phyloP scores from a whole-genome alignment of 352 stramenopile species.

The Phytophthora pisi region DNA sequence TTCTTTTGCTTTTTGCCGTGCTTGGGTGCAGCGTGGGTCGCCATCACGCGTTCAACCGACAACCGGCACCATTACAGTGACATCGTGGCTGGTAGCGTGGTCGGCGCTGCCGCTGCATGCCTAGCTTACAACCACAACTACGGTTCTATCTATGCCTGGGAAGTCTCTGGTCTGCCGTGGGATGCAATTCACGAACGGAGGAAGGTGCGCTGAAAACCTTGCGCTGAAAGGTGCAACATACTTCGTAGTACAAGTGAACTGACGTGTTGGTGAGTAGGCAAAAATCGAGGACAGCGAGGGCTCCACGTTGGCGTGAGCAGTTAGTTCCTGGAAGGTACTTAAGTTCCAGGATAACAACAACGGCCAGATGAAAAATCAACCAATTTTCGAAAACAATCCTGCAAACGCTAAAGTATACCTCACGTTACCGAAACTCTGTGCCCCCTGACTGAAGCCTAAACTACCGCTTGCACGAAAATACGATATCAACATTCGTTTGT shows the following conservation, averaged over 20 bases:
- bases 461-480: too few species aligned
- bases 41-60: constrained; percentile 73
- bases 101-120: constrained; percentile 42
- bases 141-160: constrained; percentile 58
- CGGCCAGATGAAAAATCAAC: too few species aligned
- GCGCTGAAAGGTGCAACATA: not conserved
- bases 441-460: too few species aligned
- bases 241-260: not conserved
- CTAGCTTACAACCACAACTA: constrained; percentile 69
- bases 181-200: constrained; percentile 43
- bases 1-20: constrained; percentile 70
- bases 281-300: constrained; percentile 15
- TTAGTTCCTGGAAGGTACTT: too few species aligned
- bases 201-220: constrained; percentile 34
- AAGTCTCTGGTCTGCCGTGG: constrained; percentile 49
- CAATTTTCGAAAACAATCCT: too few species aligned
- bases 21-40: constrained; percentile 66
- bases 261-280: constrained; percentile 7
- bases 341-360: too few species aligned
- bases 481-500: too few species aligned
- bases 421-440: too few species aligned
- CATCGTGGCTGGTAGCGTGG: constrained; percentile 64
- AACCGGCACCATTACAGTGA: constrained; percentile 85
- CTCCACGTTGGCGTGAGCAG: not conserved
- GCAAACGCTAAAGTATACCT: too few species aligned